Base-by-base conservation (phyloP, 805 yeast species). In the Lipomyces mesembrius region DNA sequence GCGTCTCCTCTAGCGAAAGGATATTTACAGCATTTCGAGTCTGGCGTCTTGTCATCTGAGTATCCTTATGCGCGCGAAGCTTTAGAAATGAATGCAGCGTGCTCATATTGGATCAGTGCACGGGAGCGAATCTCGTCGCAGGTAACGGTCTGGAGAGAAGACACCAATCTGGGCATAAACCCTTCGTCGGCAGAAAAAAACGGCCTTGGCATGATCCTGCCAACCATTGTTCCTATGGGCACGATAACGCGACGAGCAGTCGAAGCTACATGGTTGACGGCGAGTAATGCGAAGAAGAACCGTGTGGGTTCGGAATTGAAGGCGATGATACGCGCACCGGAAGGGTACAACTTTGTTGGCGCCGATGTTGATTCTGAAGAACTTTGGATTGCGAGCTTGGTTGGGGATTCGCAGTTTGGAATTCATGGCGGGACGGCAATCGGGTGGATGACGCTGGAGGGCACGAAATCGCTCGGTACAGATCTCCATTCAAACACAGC, bases 321-420 rank as follows among this genome's bases (percentile, higher is more conserved):
- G 77, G 87, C 97, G 0, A 86, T 91, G 81, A 82, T 95, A 3
- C 80, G 83, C 65, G 97, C 98, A 0, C 99, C 99, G 0, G 78
- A 83, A 1, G 98, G 98, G 0, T 95, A 93, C 76, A 85, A 85
- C 49, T 90, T 95, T 79, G 97, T 95, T 8, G 99, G 99, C 9
- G 99, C 99, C 0, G 99, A 95, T 81, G 99, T 95, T 8, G 99
- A 95, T 77, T 91, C 97, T 51, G 99, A 95, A 75, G 99, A 95
- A 75, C 82, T 95, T 55, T 95, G 99, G 99, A 95, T 95, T 72
- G 99, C 99, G 0, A 90, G 97, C 22, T 79, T 96, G 29, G 88
- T 94, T 39, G 98, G 99, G 2, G 99, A 95, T 76, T 88, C 98
- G 0, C 85, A 88, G 61, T 91, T 94, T 78, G 86, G 88, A 43